phyloP scores from a whole-genome alignment of 2,329 filamentous ascomycete genomes.

The Beauveria scarabaeidicola region DNA sequence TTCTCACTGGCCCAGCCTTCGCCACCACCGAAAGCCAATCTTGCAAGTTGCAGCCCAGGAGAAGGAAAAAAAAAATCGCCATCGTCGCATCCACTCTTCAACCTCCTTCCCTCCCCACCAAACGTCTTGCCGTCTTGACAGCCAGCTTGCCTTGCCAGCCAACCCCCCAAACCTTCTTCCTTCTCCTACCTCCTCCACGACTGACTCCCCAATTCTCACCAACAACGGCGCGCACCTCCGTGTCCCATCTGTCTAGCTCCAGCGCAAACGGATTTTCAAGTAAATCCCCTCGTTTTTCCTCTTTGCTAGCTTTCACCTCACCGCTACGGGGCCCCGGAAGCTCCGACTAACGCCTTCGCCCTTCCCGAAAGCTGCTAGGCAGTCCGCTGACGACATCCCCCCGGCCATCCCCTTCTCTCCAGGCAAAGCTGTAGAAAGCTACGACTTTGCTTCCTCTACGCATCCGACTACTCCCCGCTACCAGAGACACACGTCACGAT shows the following conservation, averaged over 20 bases:
- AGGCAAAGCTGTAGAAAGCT: background rate
- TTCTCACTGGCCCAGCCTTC: background rate
- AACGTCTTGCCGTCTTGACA: background rate
- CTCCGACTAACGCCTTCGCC: slow-evolving; percentile 8
- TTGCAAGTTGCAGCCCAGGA: background rate
- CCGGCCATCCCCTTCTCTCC: background rate
- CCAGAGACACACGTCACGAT: slow-evolving; percentile 19
- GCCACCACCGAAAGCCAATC: background rate
- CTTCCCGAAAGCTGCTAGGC: slow-evolving; percentile 5
- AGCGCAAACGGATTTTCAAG: background rate
- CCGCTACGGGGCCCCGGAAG: background rate
- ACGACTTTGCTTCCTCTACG: background rate
- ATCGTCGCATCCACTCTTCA: slow-evolving; percentile 10
- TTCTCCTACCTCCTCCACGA: background rate
- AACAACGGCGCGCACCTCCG: slow-evolving; percentile 1
- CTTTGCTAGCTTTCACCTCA: background rate
- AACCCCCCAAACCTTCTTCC: slow-evolving; percentile 1
- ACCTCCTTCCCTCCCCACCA: slow-evolving; percentile 11
- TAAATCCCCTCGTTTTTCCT: background rate
- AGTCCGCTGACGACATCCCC: slow-evolving; percentile 4
- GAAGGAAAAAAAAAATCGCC: slow-evolving; percentile 1
- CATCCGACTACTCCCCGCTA: background rate
- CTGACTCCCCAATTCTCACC: background rate
- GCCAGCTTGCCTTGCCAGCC: background rate
- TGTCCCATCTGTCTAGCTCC: background rate